phyloP scores from a whole-genome alignment of 768 basidiomycete genomes.

The Mycena haematopus region DNA sequence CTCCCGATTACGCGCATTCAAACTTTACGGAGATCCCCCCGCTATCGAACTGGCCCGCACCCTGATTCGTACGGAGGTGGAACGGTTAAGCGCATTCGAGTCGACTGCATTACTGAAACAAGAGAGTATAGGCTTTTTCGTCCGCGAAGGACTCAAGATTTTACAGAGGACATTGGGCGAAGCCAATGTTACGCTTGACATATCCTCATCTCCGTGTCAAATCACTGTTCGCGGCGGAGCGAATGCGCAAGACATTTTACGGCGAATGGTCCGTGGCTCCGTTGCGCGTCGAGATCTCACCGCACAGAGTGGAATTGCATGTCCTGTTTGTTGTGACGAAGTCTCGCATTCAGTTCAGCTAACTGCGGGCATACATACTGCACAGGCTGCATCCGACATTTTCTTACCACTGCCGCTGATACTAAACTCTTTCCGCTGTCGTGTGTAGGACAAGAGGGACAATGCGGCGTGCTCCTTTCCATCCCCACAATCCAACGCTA shows the following conservation, averaged over 20 bases:
- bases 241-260: background rate
- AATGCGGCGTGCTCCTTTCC: constrained; percentile 60
- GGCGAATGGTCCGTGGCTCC: background rate
- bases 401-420: constrained; percentile 46
- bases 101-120: background rate
- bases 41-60: background rate
- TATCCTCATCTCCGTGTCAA: background rate
- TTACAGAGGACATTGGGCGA: constrained; percentile 2
- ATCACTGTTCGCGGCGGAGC: constrained; percentile 3
- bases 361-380: constrained; percentile 59
- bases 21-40: background rate
- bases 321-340: constrained; percentile 62
- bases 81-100: background rate
- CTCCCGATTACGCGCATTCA: constrained; percentile 1
- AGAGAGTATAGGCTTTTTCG: constrained; percentile 5
- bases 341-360: constrained; percentile 49
- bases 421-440: constrained; percentile 60
- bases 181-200: background rate
- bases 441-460: constrained; percentile 67
- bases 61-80: constrained; percentile 4
- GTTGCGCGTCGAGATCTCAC: background rate
- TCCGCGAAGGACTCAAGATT: background rate
- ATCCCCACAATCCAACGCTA: constrained; percentile 58
- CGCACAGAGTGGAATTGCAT: constrained; percentile 31
- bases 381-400: constrained; percentile 53